These are phyloP conservation scores for Tetraselmis striata DNA, from an alignment of 139 green algal species.

Conservation along the genomic window DNA sequence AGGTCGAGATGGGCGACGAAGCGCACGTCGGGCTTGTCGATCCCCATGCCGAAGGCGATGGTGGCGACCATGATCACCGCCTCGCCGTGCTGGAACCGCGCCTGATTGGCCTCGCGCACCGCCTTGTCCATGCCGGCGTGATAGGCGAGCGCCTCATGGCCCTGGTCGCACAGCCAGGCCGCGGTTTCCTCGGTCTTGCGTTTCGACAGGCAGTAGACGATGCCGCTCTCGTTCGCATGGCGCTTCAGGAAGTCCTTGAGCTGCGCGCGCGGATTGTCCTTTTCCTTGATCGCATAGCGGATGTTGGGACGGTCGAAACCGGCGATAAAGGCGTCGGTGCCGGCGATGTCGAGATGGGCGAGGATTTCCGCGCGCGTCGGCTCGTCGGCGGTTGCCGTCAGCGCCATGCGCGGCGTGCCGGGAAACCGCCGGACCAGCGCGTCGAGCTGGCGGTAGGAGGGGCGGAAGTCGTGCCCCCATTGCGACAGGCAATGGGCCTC, in stretches of 20 bases:
- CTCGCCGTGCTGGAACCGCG: slow-evolving; percentile 14
- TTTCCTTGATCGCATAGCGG: too few relatives aligned
- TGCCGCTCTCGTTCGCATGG: background rate
- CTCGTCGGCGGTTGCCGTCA: slow-evolving; percentile 9
- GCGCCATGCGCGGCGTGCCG: too few relatives aligned
- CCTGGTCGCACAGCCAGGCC: background rate
- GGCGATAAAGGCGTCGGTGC: too few relatives aligned
- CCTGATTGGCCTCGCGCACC: slow-evolving; percentile 7
- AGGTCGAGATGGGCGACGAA: slow-evolving; percentile 16
- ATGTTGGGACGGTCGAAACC: background rate
- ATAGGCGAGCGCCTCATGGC: slow-evolving; percentile 10
- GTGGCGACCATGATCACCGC: slow-evolving; percentile 22
- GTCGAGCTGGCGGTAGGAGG: slow-evolving; percentile 2
- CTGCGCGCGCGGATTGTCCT: too few relatives aligned
- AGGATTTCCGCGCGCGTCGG: background rate
- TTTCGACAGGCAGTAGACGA: background rate
- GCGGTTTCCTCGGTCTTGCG: background rate
- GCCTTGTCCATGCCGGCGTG: slow-evolving; percentile 19
- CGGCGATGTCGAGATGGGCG: too few relatives aligned
- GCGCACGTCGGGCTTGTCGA: slow-evolving; percentile 30
- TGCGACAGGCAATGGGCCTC: slow-evolving; percentile 13
- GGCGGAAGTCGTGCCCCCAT: slow-evolving; percentile 19
- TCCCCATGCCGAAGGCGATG: slow-evolving; percentile 33
- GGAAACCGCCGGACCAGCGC: too few relatives aligned
- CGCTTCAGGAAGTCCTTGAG: too few relatives aligned